A percentile compares a stretch with the other conserved stretches of the same genome.
Conservation (phyloP, 2,329 filamentous ascomycete genomes). For the Monosporascus ibericus region DNA sequence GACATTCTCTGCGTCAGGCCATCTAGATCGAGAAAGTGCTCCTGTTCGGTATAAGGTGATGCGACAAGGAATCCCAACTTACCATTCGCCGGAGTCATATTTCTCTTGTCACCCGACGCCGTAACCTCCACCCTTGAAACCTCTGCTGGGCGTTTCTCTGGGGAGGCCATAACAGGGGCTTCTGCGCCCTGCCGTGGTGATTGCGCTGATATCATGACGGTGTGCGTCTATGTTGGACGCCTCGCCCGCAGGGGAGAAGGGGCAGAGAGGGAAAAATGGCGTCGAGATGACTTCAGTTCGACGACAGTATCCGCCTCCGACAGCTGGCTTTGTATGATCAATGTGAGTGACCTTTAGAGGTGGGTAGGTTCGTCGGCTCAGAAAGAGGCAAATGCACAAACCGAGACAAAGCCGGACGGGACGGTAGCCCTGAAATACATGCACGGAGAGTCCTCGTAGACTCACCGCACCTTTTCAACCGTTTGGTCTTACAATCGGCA, state of each 20-base stretch:
- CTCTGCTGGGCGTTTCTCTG: neutral
- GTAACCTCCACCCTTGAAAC: neutral
- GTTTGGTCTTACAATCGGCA: no score
- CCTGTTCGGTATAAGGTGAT: constrained; percentile 68
- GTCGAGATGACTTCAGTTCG: no score
- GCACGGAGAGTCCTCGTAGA: no score
- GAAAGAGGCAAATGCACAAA: no score
- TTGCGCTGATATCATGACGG: neutral
- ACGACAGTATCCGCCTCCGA: no score
- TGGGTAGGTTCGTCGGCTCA: no score
- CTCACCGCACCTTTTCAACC: no score
- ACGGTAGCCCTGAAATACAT: no score
- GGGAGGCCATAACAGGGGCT: no score
- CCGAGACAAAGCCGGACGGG: no score
- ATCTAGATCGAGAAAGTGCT: constrained; percentile 68
- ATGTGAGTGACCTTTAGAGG: no score
- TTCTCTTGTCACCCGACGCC: constrained; percentile 6
- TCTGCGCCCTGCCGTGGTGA: neutral
- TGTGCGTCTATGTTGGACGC: neutral
- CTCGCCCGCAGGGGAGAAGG: neutral
- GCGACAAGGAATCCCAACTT: constrained; percentile 45
- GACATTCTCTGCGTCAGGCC: constrained; percentile 59
- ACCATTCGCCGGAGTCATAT: constrained; percentile 1
- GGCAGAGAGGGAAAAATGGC: neutral
- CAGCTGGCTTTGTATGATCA: no score